These are phyloP conservation scores for Pleurotus ostreatus DNA, from an alignment of 768 basidiomycete species.

Conservation along the genomic window DNA sequence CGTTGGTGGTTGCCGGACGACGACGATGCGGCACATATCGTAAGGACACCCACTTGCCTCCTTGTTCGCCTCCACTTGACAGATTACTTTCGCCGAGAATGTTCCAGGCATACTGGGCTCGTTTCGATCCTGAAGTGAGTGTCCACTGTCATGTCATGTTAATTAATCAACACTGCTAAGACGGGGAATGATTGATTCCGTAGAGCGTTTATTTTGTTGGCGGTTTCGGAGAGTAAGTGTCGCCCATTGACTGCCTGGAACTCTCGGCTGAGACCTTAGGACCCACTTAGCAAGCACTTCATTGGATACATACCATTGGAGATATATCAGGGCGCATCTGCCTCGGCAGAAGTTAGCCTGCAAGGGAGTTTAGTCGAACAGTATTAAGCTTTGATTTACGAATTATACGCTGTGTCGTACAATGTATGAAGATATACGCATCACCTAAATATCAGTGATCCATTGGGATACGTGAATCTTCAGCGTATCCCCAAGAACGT, in stretches of 20 bases:
- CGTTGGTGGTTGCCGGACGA: slow-evolving; percentile 44
- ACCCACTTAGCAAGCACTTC: slow-evolving; percentile 34
- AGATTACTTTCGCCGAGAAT: background rate
- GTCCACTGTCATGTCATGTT: background rate
- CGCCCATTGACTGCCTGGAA: background rate
- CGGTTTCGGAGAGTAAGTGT: slow-evolving; percentile 46
- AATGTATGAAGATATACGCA: background rate
- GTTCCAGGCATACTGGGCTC: slow-evolving; percentile 47
- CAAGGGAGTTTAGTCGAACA: slow-evolving; percentile 1
- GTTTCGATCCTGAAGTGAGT: slow-evolving; percentile 50
- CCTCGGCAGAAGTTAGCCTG: background rate
- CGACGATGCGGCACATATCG: slow-evolving; percentile 38
- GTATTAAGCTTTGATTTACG: background rate
- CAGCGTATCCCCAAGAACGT: slow-evolving; percentile 6
- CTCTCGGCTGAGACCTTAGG: background rate
- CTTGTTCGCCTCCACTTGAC: background rate
- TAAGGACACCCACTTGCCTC: slow-evolving; percentile 14
- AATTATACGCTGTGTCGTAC: background rate
- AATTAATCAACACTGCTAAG: background rate
- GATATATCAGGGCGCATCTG: slow-evolving; percentile 32
- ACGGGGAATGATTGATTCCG: background rate
- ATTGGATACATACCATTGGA: slow-evolving; percentile 47
- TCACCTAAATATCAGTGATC: background rate
- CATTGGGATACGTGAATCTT: slow-evolving; percentile 6
- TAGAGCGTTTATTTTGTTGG: slow-evolving; percentile 52